Evolutionary conservation across 345 rosid genomes (phyloP).

Genomic region (Populus nigra): DNA sequence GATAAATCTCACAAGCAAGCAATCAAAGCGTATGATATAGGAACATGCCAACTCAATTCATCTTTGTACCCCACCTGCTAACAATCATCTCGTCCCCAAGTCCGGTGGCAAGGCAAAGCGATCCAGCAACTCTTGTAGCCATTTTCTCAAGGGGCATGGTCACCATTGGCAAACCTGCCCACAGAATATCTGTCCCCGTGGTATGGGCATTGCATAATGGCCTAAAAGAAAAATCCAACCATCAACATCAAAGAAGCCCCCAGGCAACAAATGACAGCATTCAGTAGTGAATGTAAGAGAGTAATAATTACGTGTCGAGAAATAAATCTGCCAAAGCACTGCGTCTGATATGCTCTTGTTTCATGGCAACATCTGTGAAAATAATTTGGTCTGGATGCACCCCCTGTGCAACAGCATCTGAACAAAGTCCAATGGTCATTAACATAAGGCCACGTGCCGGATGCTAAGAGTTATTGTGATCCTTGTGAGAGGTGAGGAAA

Average conservation of each 20-base stretch:
- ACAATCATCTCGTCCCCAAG: conserved; percentile 98
- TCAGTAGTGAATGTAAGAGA: not conserved
- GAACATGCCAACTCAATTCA: not conserved
- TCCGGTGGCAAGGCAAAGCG: conserved; percentile 94
- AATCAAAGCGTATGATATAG: no score
- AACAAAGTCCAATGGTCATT: conserved; percentile 5
- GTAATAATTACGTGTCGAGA: conserved; percentile 72
- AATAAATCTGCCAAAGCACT: conserved; percentile 95
- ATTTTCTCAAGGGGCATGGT: conserved; percentile 98
- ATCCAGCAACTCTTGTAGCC: conserved; percentile 99
- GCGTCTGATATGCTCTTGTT: conserved; percentile 86
- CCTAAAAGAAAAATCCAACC: conserved; percentile 33
- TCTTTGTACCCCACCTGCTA: conserved; percentile 42
- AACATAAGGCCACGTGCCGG: not conserved
- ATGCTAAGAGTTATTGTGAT: not conserved
- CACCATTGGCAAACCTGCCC: conserved; percentile 99
- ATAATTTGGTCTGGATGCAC: conserved; percentile 88
- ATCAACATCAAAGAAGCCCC: not conserved
- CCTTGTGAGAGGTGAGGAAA: not conserved
- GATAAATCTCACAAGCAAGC: not conserved
- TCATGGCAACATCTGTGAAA: conserved; percentile 99
- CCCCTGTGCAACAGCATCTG: conserved; percentile 90
- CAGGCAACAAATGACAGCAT: not conserved
- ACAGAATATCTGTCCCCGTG: conserved; percentile 91
- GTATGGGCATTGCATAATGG: conserved; percentile 99